Evolutionary conservation across 139 green algal genomes (phyloP), one percentile per base, ranked within the genome.

Genomic region (Desmodesmus armatus): DNA sequence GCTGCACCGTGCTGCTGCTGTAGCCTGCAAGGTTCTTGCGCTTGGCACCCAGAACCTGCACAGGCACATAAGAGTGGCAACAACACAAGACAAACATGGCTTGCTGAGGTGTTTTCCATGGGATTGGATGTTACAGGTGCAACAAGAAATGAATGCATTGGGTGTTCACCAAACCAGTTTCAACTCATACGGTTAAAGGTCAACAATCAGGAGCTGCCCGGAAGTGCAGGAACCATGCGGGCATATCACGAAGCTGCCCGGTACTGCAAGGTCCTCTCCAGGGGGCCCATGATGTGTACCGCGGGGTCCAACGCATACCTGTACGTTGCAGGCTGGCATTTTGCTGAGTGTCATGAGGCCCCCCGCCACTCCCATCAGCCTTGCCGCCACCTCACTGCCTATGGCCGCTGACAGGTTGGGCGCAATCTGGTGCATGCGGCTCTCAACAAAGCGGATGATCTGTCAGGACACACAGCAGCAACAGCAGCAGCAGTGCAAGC

Each of bases 311-410:
- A n/a, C n/a, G n/a, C n/a, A n/a, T 85, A 97, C 94, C 93, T 96
- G 93, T 25, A 99, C 85, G 88, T 99, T 99, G 87, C 95, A 98
- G 4, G 97, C 94, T 9, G 97, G 97, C 92, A 99, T 99, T 33
- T 92, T 92, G 7, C 93, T 95, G 21, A 99, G 91, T 29, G 88
- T 55, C 17, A 91, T 44, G 78, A 99, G 89, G 2, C 97, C 97
- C 0, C 97, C 97, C 25, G 97, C 97, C 39, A 98, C 86, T 41
- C 96, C 96, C 92, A 99, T 97, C 17, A 99, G 91, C 87, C 93
- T 93, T 4, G 97, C 95, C 3, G 97, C 97, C 9, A 99, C 92
- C 77, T 98, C 96, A 25, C 91, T 94, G 79, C 97, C 96, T 1
- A 98, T 91, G 3, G 95, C 91, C 27, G 92, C 92, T 6, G 92